These are phyloP conservation scores for Taiozyma onychis DNA, from an alignment of 1,139 yeast species.

Conservation along the genomic window DNA sequence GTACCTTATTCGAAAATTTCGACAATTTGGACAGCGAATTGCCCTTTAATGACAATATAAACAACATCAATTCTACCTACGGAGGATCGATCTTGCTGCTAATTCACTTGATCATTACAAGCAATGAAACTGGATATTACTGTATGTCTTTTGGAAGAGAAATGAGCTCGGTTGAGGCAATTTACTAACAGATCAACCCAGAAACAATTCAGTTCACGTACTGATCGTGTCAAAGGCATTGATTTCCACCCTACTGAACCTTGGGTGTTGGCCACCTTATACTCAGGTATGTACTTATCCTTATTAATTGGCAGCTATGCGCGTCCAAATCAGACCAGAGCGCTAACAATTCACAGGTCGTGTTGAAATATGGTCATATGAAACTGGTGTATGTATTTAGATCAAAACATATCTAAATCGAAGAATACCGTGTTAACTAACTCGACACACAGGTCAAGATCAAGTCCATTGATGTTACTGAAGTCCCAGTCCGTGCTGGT, in stretches of 20 bases:
- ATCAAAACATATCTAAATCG: background rate
- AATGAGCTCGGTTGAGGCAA: background rate
- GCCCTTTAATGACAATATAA: background rate
- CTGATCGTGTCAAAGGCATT: conserved; percentile 95
- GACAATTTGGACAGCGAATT: background rate
- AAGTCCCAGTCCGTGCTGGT: conserved; percentile 94
- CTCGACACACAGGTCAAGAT: conserved; percentile 38
- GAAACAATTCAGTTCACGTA: conserved; percentile 78
- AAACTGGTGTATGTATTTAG: conserved; percentile 43
- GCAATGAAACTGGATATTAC: conserved; percentile 15
- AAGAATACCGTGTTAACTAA: background rate
- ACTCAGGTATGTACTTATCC: conserved; percentile 54
- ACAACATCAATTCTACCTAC: background rate
- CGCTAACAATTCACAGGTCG: conserved; percentile 28
- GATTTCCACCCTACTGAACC: conserved; percentile 98
- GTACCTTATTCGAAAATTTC: background rate
- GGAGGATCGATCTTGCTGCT: background rate
- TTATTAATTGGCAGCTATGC: background rate
- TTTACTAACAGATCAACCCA: conserved; percentile 24
- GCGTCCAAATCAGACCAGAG: background rate
- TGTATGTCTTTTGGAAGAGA: conserved; percentile 5
- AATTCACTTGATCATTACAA: background rate
- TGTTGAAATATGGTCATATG: conserved; percentile 91
- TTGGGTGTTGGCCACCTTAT: conserved; percentile 85
- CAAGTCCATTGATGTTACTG: conserved; percentile 79